Conservation (phyloP, 2,329 filamentous ascomycete species). For the Rhynchosporium graminicola region DNA sequence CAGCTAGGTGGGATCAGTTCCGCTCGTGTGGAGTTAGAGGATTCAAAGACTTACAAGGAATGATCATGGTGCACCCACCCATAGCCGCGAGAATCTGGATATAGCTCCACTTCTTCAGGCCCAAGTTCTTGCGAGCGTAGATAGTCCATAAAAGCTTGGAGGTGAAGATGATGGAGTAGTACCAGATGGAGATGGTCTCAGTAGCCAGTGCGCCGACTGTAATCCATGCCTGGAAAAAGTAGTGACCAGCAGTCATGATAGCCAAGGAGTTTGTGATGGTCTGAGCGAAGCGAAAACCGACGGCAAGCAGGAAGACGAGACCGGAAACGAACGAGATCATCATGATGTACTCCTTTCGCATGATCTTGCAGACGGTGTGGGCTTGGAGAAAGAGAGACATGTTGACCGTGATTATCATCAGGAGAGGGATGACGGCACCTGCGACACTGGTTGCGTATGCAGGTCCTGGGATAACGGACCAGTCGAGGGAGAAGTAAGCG, state of each 20-base stretch:
- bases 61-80: conserved; percentile 65
- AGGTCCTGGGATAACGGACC: conserved; percentile 43
- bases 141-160: conserved; percentile 61
- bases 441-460: conserved; percentile 51
- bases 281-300: conserved; percentile 55
- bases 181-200: conserved; percentile 58
- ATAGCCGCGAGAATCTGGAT: conserved; percentile 69
- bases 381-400: conserved; percentile 63
- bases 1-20: conserved; percentile 46
- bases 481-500: conserved; percentile 50
- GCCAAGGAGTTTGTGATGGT: conserved; percentile 48
- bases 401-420: conserved; percentile 58
- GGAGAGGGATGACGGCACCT: conserved; percentile 49
- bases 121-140: conserved; percentile 54
- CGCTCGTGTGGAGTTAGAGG: conserved; percentile 5
- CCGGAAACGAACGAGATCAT: conserved; percentile 50
- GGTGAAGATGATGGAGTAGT: conserved; percentile 63
- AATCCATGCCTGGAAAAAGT: conserved; percentile 43
- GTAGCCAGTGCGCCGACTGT: conserved; percentile 50
- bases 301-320: conserved; percentile 50
- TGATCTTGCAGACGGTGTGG: conserved; percentile 55
- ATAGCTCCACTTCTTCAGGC: conserved; percentile 60
- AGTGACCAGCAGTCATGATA: conserved; percentile 32
- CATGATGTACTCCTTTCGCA: conserved; percentile 47
- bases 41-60: conserved; percentile 54